Evolutionary conservation across 257 asterid species (phyloP).

Genomic region (Jacaranda mimosifolia): DNA sequence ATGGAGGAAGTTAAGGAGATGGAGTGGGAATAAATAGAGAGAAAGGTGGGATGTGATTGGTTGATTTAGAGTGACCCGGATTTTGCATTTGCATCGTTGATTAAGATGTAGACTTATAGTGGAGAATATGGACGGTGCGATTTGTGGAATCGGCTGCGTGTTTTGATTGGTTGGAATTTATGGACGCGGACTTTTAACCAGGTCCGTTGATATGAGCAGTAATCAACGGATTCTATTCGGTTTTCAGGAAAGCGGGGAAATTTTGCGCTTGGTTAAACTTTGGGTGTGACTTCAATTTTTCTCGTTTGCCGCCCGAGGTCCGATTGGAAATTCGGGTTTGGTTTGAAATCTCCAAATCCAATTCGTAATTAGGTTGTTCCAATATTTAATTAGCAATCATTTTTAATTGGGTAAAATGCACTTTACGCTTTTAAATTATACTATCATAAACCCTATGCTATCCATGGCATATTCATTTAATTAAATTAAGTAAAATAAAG

Average conservation of each 20-base stretch:
- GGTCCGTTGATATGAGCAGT: conserved; percentile 25
- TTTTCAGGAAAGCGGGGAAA: conserved; percentile 14
- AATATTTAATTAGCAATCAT: background rate
- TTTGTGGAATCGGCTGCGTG: background rate
- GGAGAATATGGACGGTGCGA: conserved; percentile 23
- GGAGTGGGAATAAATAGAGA: conserved; percentile 19
- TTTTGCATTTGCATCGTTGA: conserved; percentile 30
- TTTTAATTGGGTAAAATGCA: background rate
- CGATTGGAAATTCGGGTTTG: background rate
- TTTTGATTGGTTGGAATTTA: conserved; percentile 13
- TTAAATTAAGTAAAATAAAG: no score
- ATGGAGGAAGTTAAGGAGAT: background rate
- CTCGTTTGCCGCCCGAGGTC: conserved; percentile 23
- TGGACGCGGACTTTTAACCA: background rate
- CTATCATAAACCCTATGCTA: no score
- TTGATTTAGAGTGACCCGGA: conserved; percentile 21
- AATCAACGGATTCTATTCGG: conserved; percentile 29
- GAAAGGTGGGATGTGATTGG: conserved; percentile 34
- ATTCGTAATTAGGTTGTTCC: background rate
- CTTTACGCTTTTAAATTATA: no score
- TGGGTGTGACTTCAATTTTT: background rate
- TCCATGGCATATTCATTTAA: no score
- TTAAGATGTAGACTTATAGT: background rate
- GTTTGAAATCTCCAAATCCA: no score
- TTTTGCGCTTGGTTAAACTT: conserved; percentile 2